Evolutionary conservation across 2,329 filamentous ascomycete genomes (phyloP).

Genomic region (Paecilomyces dactylethromorphus): DNA sequence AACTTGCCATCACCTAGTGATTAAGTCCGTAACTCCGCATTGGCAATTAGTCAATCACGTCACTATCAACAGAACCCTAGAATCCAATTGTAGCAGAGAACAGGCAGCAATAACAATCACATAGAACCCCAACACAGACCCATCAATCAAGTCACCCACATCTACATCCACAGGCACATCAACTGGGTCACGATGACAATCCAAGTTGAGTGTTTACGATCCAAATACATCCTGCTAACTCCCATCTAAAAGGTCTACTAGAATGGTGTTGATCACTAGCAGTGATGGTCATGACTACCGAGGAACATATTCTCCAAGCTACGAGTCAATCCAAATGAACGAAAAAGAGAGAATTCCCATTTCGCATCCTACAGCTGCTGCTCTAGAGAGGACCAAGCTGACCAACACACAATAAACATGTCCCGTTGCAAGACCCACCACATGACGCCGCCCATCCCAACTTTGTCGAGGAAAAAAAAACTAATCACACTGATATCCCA

Average conservation of each 20-base stretch:
- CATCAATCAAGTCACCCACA: not conserved
- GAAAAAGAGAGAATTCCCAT: constrained; percentile 3
- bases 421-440: constrained; percentile 26
- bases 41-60: not conserved
- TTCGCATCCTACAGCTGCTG: not conserved
- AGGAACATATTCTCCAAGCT: not conserved
- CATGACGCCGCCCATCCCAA: constrained; percentile 30
- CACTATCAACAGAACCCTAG: not conserved
- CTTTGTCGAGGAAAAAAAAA: constrained; percentile 15
- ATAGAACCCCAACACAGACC: not conserved
- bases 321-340: not conserved
- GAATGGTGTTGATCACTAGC: too few relatives aligned
- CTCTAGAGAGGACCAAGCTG: not conserved
- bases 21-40: not conserved
- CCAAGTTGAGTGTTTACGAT: not conserved
- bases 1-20: not conserved
- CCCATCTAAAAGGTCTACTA: too few relatives aligned
- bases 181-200: not conserved
- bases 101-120: not conserved
- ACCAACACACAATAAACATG: constrained; percentile 13
- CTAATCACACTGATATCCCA: constrained; percentile 18
- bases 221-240: not conserved
- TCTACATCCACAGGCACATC: not conserved
- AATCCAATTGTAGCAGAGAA: too few relatives aligned
- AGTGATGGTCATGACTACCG: not conserved